Evolutionary conservation across 139 green algal species (phyloP).

Genomic region (Haematococcus sp.): DNA sequence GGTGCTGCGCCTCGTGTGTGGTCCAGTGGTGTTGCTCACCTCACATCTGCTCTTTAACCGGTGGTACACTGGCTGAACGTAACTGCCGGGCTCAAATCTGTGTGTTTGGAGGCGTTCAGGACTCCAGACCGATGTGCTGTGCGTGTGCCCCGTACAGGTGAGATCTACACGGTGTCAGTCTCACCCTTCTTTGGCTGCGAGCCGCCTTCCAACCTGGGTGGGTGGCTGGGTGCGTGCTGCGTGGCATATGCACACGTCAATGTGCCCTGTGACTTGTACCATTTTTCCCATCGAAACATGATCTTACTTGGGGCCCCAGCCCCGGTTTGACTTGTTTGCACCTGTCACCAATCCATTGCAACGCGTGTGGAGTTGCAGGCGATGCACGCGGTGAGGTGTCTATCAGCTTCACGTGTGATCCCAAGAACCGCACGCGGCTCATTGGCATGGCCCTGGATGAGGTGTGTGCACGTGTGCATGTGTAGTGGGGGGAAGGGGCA

Average conservation of each 20-base stretch:
- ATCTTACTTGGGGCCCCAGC: no score
- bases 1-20: not conserved
- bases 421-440: slow-evolving; percentile 48
- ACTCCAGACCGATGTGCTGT: no score
- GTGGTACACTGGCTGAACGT: no score
- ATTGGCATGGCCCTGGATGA: slow-evolving; percentile 46
- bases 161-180: slow-evolving; percentile 25
- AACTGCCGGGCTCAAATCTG: no score
- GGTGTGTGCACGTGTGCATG: not conserved
- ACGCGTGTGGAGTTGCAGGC: slow-evolving; percentile 4
- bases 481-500: not conserved
- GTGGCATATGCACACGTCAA: not conserved
- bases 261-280: no score
- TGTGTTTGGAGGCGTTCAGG: no score
- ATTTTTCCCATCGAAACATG: no score
- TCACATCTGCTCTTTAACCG: no score
- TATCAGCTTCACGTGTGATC: slow-evolving; percentile 82
- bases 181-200: slow-evolving; percentile 57
- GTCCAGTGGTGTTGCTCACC: not conserved
- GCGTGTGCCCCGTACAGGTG: no score
- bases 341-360: no score
- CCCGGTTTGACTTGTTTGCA: no score
- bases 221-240: not conserved
- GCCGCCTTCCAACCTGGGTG: slow-evolving; percentile 45
- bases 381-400: slow-evolving; percentile 64